Base-by-base conservation (phyloP, 306 rosid species). In the Chamaecrista fasciculata region DNA sequence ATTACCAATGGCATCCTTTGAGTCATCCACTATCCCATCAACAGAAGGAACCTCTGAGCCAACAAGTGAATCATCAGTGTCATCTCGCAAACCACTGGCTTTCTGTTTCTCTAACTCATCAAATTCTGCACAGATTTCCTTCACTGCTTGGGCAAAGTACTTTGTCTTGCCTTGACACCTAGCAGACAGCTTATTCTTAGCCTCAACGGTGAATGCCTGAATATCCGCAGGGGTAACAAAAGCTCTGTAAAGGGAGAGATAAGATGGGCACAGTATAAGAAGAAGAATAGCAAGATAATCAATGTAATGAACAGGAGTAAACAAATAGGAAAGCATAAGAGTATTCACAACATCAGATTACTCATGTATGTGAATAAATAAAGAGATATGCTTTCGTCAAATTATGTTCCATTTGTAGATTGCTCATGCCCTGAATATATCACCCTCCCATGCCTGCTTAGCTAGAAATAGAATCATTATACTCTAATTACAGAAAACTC, bases 151-250 rank as follows among this genome's bases (percentile, higher is more conserved):
- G 59, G 92, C 8, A 71, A 95, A 95, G 71, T 53, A 61, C 83
- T 82, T 95, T 31, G 97, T 58, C 85, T 86, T 95, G 67, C 87
- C 87, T 8, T 87, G 96, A 82, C 81, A 63, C 70, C 96, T 86
- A 72, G 89, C 71, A 70, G 86, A 79, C 76, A 95, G 71, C 72
- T 89, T 95, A 67, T 46, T 78, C 84, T 87, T 91, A 50, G 66
- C 76, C 83, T 89, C 96, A 72, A 36, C 59, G 20, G 99, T 95
- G 76, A 95, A 95, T 60, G 77, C 78, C 78, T 91, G 96, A 81
- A 95, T 81, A 78, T 95, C 99, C 66, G 80, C 77, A 59, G 97
- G 96, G 84, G 96, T 86, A 82, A 95, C 96, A 84, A 95, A 95
- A 65, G 96, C 99, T 79, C 99, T 93, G 94, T 66, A 44, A 72